A percentile compares a stretch with the other conserved stretches of the same genome.
Conservation (phyloP, 495 filamentous ascomycete species). For the Paragyromitra xinjiangensis region DNA sequence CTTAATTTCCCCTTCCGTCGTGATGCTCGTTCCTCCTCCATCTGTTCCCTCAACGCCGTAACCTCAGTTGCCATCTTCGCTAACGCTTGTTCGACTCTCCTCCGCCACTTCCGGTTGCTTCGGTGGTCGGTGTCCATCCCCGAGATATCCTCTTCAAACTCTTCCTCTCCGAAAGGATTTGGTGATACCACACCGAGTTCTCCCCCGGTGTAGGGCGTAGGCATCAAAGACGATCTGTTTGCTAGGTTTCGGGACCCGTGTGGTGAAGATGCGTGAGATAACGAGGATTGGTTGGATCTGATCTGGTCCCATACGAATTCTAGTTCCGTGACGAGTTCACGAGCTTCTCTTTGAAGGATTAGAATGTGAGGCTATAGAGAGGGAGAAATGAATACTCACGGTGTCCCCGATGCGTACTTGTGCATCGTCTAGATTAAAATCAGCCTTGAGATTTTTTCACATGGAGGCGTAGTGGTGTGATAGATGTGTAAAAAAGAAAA, state of each 20-base stretch:
- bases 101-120: constrained; percentile 67
- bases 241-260: constrained; percentile 49
- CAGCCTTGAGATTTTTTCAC: neutral
- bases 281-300: constrained; percentile 78
- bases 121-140: constrained; percentile 57
- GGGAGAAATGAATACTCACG: constrained; percentile 60
- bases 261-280: constrained; percentile 64
- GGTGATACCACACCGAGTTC: constrained; percentile 52
- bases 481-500: constrained; percentile 19
- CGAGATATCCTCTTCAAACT: constrained; percentile 65
- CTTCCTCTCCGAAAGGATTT: constrained; percentile 58
- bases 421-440: constrained; percentile 76
- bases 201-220: neutral
- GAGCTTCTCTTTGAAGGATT: constrained; percentile 68
- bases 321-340: constrained; percentile 88
- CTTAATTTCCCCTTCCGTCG: constrained; percentile 64
- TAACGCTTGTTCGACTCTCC: constrained; percentile 83
- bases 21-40: constrained; percentile 72
- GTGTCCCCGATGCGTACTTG: constrained; percentile 80
- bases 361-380: constrained; percentile 16
- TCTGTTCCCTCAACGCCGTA: constrained; percentile 90
- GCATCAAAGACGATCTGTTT: neutral
- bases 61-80: constrained; percentile 92
- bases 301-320: constrained; percentile 99
- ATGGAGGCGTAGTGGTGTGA: neutral